Percentiles rank a stretch among this genome's conserved stretches.
Conservation (phyloP, 257 asterid genomes). For the Datura wrightii region DNA sequence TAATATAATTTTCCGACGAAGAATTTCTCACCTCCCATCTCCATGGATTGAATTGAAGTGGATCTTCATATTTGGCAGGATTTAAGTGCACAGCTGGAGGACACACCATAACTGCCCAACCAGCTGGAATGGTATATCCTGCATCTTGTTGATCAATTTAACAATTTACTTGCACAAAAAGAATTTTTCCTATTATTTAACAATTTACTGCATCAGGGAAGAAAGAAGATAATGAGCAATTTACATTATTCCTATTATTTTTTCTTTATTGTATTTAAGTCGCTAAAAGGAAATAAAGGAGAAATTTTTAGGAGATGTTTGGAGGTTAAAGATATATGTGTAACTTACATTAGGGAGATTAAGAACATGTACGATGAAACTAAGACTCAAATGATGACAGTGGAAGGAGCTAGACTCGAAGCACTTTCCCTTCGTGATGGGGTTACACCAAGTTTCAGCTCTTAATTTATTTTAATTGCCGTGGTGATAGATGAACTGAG, state of each 20-base stretch:
- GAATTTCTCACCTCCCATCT: constrained; percentile 74
- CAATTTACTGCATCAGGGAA: too few species aligned
- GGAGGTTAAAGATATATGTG: too few species aligned
- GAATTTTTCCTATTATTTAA: background rate
- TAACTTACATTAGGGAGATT: background rate
- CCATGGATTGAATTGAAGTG: constrained; percentile 86
- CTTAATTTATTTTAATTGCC: too few species aligned
- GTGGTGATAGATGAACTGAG: background rate
- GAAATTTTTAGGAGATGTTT: too few species aligned
- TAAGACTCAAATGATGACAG: too few species aligned
- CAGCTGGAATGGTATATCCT: constrained; percentile 89
- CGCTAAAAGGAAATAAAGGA: too few species aligned
- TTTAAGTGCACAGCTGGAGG: constrained; percentile 89
- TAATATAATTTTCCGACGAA: background rate
- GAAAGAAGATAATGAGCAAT: too few species aligned
- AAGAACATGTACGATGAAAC: background rate
- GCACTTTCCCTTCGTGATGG: too few species aligned
- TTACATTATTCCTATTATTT: too few species aligned
- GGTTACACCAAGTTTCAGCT: too few species aligned
- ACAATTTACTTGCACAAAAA: background rate
- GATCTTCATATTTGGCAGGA: constrained; percentile 69
- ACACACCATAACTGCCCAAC: constrained; percentile 89
- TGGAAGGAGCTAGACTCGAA: too few species aligned
- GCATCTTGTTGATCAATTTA: constrained; percentile 34
- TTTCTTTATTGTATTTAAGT: background rate